Evolutionary conservation across 106 monocot genomes (phyloP).

Genomic region (Allium fistulosum): DNA sequence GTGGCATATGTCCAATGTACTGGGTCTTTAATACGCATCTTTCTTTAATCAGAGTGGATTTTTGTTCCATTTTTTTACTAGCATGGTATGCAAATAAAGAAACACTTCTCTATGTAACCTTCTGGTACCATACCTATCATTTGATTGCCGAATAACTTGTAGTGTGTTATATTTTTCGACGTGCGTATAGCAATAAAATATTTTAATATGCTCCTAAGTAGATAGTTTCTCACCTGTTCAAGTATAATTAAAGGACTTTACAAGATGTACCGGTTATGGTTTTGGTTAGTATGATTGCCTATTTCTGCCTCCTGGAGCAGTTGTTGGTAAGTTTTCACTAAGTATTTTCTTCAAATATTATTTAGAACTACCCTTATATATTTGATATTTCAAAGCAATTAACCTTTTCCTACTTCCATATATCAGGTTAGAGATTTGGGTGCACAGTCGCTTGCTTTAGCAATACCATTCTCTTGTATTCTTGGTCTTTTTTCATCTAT

Average conservation of each 20-base stretch:
- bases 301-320: slow-evolving; percentile 99
- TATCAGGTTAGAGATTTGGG: slow-evolving; percentile 9
- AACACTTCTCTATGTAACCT: not conserved
- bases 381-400: not conserved
- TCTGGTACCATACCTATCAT: not conserved
- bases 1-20: no score
- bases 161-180: not conserved
- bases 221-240: not conserved
- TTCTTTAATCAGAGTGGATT: no score
- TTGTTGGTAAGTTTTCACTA: slow-evolving; percentile 51
- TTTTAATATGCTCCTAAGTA: not conserved
- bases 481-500: slow-evolving; percentile 9
- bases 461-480: slow-evolving; percentile 4
- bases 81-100: no score
- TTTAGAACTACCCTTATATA: not conserved
- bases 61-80: no score
- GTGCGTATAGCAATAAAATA: not conserved
- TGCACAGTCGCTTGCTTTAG: slow-evolving; percentile 8
- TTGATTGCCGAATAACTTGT: not conserved
- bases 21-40: no score
- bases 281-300: slow-evolving; percentile 96
- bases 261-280: slow-evolving; percentile 85
- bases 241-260: slow-evolving; percentile 50
- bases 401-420: not conserved
- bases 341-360: not conserved